Base-by-base conservation (phyloP, 2,329 filamentous ascomycete species). In the Arachnomyces sp. region DNA sequence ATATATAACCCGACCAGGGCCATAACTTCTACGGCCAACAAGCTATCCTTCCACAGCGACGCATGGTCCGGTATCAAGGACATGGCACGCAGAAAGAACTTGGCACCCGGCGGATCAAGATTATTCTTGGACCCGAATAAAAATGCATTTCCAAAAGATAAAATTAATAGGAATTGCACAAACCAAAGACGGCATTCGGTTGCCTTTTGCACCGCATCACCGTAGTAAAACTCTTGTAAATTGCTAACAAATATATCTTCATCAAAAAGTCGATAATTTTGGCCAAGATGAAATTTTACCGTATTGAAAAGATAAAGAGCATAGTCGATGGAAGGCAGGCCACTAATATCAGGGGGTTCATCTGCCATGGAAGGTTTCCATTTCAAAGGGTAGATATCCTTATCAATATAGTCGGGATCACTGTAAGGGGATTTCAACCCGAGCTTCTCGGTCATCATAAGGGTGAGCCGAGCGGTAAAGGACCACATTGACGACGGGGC, bases 241-340 rank as follows among this genome's bases (percentile, higher is more conserved):
- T 59, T 46, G 2, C 43, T 47, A 0, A 49, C 41, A 25, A 66
- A 64, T 2, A 43, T 43, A 0, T 49, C 48, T 32, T 64, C 60
- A 18, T 64, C 56, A 14, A 65, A 58, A 1, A 65, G 51, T 0
- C 55, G 49, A 32, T 62, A 66, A 3, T 52, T 56, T 15, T 64
- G 60, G 3, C 60, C 56, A 0, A 66, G 53, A 12, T 65, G 63
- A 16, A 65, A 65, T 12, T 64, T 63, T 38, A 64, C 61, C 1
- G 47, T 52, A 31, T 52, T 47, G 41, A 51, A 49, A 11, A 53
- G 45, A 41, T 53, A 51, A 1, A 49, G 28, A 8, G 52, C 48
- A 28, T 52, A 40, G 31, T 53, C 49, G 7, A 53, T 39, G 7
- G 63, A 62, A 0, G 63, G 63, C 0, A 65, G 40, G 2, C 56